Evolutionary conservation across 441 rosid genomes (phyloP), one percentile per base, ranked within the genome.

Genomic region (Erodium trifolium): DNA sequence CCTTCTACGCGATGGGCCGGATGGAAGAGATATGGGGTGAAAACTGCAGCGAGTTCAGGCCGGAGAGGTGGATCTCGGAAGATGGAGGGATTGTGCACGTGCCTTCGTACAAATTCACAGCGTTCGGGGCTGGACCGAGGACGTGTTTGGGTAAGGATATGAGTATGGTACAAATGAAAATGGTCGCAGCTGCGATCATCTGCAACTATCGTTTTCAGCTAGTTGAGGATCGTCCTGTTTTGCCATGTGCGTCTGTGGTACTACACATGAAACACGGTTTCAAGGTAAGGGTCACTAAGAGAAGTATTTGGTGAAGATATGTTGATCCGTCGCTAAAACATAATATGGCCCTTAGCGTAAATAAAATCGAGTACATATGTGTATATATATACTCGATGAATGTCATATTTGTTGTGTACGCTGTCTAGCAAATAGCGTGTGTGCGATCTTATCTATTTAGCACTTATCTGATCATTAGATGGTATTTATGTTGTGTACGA

Each of bases 1-100:
- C 68, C 10, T 76, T 78, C 7, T 83, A 81, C 23, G 81, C 88
- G 13, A 82, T 85, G 91, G 91, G 84, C 14, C 75, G 85, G 65
- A 79, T 79, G 80, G 76, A 76, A 65, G 73, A 63, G 23, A 60
- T 82, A 13, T 83, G 90, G 90, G 86, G 90, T 8, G 12, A 78
- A 55, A 86, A 83, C 49, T 65, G 77, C 17, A 69, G 66, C 39
- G 70, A 83, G 62, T 83, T 83, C 77, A 79, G 68, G 39, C 87
- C 82, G 0, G 78, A 80, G 18, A 69, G 87, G 63, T 82, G 85
- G 41, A 37, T 37, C 41, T 37, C 41, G 41, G 89, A 71, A 82
- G 4, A n/a, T 0, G 72, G 70, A 34, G 29, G 71, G 12, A 3
- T 83, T 13, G 67, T 64, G 65, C 72, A 70, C 47, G 68, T 60